A percentile compares a stretch with the other conserved stretches of the same genome.
These are phyloP conservation scores for Ceratocystiopsis minuta DNA, from an alignment of 2,329 filamentous ascomycete species.

Conservation along the genomic window DNA sequence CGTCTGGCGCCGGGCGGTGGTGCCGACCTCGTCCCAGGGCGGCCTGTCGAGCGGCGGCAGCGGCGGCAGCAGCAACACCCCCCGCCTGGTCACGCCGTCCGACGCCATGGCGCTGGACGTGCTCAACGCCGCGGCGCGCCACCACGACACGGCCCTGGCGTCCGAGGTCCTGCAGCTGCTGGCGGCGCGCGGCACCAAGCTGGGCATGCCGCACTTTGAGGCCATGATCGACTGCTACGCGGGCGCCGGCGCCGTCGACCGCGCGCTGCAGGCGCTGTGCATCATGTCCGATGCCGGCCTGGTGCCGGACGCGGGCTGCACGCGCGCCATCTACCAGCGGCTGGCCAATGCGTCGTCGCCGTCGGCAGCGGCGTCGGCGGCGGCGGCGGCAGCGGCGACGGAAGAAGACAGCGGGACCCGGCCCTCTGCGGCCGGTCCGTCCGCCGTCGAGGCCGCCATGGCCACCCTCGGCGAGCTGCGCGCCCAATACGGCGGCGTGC, in stretches of 20 bases:
- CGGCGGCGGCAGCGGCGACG: background rate
- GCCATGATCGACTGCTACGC: slow-evolving; percentile 56
- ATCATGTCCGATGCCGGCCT: slow-evolving; percentile 54
- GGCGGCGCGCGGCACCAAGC: slow-evolving; percentile 34
- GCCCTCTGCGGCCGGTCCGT: background rate
- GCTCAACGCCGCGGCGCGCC: slow-evolving; percentile 51
- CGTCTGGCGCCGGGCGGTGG: slow-evolving; percentile 43
- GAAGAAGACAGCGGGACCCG: background rate
- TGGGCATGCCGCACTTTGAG: slow-evolving; percentile 60
- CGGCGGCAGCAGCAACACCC: slow-evolving; percentile 10
- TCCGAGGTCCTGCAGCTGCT: slow-evolving; percentile 53
- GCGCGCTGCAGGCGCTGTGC: slow-evolving; percentile 50
- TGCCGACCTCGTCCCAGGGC: too few species aligned
- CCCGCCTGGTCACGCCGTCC: slow-evolving; percentile 33
- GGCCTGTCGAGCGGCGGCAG: too few species aligned
- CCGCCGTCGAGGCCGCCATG: slow-evolving; percentile 28
- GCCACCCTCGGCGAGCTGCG: slow-evolving; percentile 35
- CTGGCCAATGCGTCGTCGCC: slow-evolving; percentile 18
- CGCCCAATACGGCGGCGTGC: slow-evolving; percentile 15
- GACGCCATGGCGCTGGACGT: slow-evolving; percentile 30
- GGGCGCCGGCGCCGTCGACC: slow-evolving; percentile 36
- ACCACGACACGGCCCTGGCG: slow-evolving; percentile 50
- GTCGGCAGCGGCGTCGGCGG: background rate
- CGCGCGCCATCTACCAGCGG: slow-evolving; percentile 40
- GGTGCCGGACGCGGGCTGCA: slow-evolving; percentile 38